These are phyloP conservation scores for Fusarium subglutinans DNA, from an alignment of 2,329 filamentous ascomycete genomes.

Conservation along the genomic window DNA sequence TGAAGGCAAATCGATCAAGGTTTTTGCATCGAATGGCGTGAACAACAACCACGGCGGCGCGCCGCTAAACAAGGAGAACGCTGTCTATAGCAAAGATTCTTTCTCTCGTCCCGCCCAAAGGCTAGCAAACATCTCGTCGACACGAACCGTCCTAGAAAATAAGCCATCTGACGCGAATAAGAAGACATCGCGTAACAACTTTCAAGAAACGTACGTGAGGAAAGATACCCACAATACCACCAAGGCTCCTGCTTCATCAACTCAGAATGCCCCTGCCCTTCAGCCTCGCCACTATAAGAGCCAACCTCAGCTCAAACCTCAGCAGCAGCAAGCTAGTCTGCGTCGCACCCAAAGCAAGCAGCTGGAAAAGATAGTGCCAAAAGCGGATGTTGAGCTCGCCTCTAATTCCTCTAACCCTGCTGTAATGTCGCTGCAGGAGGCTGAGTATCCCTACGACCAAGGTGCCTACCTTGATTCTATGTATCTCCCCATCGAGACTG, in stretches of 20 bases:
- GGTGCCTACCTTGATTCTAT: conserved; percentile 44
- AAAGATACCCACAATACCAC: conserved; percentile 30
- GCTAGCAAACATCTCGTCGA: conserved; percentile 31
- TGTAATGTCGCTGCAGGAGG: conserved; percentile 24
- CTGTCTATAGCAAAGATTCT: conserved; percentile 46
- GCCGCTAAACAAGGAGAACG: conserved; percentile 58
- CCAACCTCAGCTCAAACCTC: conserved; percentile 61
- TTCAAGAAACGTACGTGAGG: conserved; percentile 33
- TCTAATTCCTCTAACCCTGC: conserved; percentile 14
- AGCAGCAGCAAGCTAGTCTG: conserved; percentile 53
- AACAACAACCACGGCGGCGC: conserved; percentile 40
- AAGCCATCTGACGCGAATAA: conserved; percentile 40
- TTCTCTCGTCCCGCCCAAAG: conserved; percentile 52
- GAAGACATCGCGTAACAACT: conserved; percentile 30
- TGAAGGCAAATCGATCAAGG: conserved; percentile 50
- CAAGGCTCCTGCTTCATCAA: conserved; percentile 26
- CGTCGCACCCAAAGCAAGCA: conserved; percentile 58
- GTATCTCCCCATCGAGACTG: conserved; percentile 38
- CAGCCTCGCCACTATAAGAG: conserved; percentile 62
- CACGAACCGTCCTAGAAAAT: conserved; percentile 36
- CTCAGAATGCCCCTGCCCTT: conserved; percentile 39
- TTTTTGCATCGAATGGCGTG: conserved; percentile 35
- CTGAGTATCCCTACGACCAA: conserved; percentile 36
- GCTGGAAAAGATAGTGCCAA: conserved; percentile 42
- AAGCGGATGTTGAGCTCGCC: conserved; percentile 24